phyloP scores from a whole-genome alignment of 768 basidiomycete species.

The Strobilomyces echinocephalus region DNA sequence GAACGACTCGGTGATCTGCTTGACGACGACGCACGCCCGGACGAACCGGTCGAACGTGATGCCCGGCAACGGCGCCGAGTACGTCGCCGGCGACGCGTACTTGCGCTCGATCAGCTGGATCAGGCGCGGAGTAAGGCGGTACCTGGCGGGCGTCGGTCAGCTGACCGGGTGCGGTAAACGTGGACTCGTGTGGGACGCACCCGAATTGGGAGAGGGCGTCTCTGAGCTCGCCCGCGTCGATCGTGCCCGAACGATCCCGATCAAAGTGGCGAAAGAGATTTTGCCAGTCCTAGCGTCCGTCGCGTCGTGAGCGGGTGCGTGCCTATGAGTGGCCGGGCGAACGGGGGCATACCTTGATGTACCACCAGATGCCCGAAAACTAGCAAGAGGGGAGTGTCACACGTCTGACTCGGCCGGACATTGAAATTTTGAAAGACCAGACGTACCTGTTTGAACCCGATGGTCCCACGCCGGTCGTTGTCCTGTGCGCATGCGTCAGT shows the following conservation, averaged over 20 bases:
- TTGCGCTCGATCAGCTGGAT: conserved; percentile 68
- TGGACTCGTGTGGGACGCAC: conserved; percentile 26
- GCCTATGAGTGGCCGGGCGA: too few relatives aligned
- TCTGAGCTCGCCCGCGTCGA: conserved; percentile 64
- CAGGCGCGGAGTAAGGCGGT: conserved; percentile 62
- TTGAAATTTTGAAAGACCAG: too few relatives aligned
- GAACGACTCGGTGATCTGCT: conserved; percentile 73
- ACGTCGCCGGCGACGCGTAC: conserved; percentile 50
- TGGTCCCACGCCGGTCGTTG: conserved; percentile 69
- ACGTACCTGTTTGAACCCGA: conserved; percentile 71
- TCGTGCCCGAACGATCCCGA: conserved; percentile 75
- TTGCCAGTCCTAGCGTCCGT: conserved; percentile 63
- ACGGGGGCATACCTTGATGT: conserved; percentile 49
- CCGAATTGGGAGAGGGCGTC: conserved; percentile 75
- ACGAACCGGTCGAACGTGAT: conserved; percentile 87
- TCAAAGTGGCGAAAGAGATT: conserved; percentile 81
- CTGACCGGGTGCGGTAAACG: too few relatives aligned
- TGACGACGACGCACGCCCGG: conserved; percentile 77
- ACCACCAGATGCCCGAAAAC: conserved; percentile 79
- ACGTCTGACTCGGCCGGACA: too few relatives aligned
- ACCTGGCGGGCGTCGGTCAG: conserved; percentile 27
- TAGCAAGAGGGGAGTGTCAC: background rate
- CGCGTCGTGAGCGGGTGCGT: background rate
- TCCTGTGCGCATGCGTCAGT: conserved; percentile 38
- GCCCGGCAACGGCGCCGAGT: conserved; percentile 40